Conservation (phyloP, 1,284 basidiomycete species). For the Trichosporon asahii region DNA sequence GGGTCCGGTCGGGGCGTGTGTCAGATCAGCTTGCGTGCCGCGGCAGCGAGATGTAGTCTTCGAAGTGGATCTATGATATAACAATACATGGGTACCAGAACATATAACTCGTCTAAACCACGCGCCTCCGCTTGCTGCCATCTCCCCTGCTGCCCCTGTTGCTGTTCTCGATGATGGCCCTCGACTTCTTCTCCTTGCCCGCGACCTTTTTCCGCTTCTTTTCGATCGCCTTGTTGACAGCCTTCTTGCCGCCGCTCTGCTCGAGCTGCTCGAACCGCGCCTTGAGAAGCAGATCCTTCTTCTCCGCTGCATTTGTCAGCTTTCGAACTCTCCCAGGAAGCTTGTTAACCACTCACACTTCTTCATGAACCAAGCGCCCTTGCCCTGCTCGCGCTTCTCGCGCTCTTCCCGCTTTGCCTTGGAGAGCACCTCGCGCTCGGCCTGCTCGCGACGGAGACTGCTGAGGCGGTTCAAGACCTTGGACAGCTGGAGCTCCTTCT, state of each 20-base stretch:
- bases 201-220: conserved; percentile 81
- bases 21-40: too few species aligned
- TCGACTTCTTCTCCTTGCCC: conserved; percentile 77
- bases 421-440: conserved; percentile 65
- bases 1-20: too few species aligned
- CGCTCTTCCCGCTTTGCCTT: conserved; percentile 65
- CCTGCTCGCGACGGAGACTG: conserved; percentile 65
- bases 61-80: conserved; percentile 3
- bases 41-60: too few species aligned
- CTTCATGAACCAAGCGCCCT: conserved; percentile 84
- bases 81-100: conserved; percentile 3
- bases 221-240: conserved; percentile 81
- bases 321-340: too few species aligned
- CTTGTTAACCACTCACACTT: conserved; percentile 56
- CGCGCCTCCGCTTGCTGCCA: conserved; percentile 22
- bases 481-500: conserved; percentile 74
- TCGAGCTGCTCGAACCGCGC: conserved; percentile 75
- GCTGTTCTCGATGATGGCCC: conserved; percentile 13
- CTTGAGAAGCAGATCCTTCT: conserved; percentile 67
- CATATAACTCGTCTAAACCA: conserved; percentile 12
- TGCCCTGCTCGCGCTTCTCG: conserved; percentile 70
- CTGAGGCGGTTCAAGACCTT: conserved; percentile 74
- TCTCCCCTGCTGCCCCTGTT: conserved; percentile 25
- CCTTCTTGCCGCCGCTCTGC: conserved; percentile 66
- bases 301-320: conserved; percentile 59